phyloP scores from a whole-genome alignment of 1,284 basidiomycete species.

The Mrakiaceae sp. region DNA sequence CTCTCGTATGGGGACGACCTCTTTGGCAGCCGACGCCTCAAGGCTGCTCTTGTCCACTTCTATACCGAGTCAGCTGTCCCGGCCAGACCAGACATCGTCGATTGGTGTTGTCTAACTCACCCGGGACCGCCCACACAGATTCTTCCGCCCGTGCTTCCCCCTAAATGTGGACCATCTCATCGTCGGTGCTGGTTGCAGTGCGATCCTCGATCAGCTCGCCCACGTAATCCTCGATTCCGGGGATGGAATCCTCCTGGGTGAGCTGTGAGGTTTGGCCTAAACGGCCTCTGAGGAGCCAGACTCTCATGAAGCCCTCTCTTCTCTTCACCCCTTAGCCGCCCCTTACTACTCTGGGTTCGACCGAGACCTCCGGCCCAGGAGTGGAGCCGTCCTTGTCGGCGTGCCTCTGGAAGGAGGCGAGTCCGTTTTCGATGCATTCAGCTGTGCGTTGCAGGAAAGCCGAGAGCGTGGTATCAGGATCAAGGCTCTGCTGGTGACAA shows the following conservation, averaged over 20 bases:
- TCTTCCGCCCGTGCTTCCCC: slow-evolving; percentile 20
- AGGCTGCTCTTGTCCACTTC: slow-evolving; percentile 26
- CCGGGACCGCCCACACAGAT: background rate
- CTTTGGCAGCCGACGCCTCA: slow-evolving; percentile 32
- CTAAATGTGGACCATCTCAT: slow-evolving; percentile 25
- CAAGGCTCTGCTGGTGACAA: no score
- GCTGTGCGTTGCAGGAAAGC: slow-evolving; percentile 11
- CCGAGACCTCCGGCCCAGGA: slow-evolving; percentile 16
- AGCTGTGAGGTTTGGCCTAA: slow-evolving; percentile 17
- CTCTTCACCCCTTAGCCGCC: no score
- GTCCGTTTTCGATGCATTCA: slow-evolving; percentile 14
- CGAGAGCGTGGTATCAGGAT: background rate
- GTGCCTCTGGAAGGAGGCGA: slow-evolving; percentile 26
- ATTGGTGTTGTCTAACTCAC: background rate
- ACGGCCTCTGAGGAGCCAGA: slow-evolving; percentile 28
- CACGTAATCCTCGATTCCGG: slow-evolving; percentile 35
- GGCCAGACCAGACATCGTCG: no score
- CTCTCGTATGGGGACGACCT: slow-evolving; percentile 30
- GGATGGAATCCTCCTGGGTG: slow-evolving; percentile 33
- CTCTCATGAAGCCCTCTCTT: slow-evolving; percentile 18
- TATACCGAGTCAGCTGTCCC: slow-evolving; percentile 26
- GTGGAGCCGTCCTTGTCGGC: slow-evolving; percentile 27
- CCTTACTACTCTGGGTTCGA: slow-evolving; percentile 31
- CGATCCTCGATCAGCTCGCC: slow-evolving; percentile 34
- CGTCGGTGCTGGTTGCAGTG: slow-evolving; percentile 24